phyloP scores from a whole-genome alignment of 306 rosid species.

The Morella rubra region DNA sequence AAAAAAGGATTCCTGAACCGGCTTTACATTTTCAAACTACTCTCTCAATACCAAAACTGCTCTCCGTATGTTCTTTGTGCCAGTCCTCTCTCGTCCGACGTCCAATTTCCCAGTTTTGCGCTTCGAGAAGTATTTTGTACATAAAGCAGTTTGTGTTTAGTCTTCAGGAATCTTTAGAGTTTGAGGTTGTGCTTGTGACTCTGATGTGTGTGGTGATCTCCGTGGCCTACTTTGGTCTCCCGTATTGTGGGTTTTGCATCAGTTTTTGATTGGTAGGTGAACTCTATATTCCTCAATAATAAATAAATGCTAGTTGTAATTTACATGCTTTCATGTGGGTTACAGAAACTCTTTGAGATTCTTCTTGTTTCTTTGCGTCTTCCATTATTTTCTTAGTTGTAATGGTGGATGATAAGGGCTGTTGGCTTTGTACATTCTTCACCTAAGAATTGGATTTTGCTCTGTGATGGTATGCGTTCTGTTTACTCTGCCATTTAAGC shows the following conservation, averaged over 20 bases:
- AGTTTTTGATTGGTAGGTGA: constrained; percentile 18
- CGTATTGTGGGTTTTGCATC: neutral
- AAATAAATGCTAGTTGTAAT: too few relatives aligned
- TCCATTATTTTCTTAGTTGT: neutral
- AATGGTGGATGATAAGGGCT: neutral
- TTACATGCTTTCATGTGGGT: neutral
- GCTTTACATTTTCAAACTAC: too few relatives aligned
- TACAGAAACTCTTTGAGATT: neutral
- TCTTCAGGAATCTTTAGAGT: neutral
- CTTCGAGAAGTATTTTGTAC: too few relatives aligned
- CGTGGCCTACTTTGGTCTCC: constrained; percentile 8
- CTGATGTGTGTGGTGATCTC: neutral
- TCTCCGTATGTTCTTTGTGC: too few relatives aligned
- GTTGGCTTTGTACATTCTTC: neutral
- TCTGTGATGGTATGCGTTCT: constrained; percentile 16
- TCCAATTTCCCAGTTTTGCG: too few relatives aligned
- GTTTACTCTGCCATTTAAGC: neutral
- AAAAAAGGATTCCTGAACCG: too few relatives aligned
- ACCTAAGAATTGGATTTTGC: constrained; percentile 2
- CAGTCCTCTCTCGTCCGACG: too few relatives aligned
- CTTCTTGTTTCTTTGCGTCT: neutral
- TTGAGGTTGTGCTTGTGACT: neutral
- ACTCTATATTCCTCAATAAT: neutral
- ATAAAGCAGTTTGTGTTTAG: too few relatives aligned
- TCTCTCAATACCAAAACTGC: too few relatives aligned